Evolutionary conservation across 2,329 filamentous ascomycete genomes (phyloP).

Genomic region (Aspergillus calidoustus): DNA sequence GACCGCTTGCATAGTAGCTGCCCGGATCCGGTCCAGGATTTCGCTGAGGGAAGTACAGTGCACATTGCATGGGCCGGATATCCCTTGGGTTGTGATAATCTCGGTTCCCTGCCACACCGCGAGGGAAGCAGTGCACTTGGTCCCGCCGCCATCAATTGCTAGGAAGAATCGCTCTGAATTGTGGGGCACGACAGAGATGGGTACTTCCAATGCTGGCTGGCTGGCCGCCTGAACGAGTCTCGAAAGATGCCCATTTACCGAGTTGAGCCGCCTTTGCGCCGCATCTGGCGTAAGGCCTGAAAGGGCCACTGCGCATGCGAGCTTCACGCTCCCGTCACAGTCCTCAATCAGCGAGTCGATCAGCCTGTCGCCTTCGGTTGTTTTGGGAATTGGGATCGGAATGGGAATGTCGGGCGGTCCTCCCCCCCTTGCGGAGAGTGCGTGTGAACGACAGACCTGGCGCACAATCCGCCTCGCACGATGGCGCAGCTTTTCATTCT

Average conservation of each 20-base stretch:
- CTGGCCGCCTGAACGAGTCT: too few relatives aligned
- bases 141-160: slow-evolving; percentile 51
- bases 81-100: slow-evolving; percentile 30
- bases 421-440: slow-evolving; percentile 9
- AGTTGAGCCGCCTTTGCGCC: slow-evolving; percentile 29
- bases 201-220: too few relatives aligned
- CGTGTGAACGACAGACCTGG: slow-evolving; percentile 25
- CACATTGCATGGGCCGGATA: slow-evolving; percentile 47
- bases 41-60: slow-evolving; percentile 21
- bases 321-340: slow-evolving; percentile 41
- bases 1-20: not conserved
- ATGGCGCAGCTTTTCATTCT: slow-evolving; percentile 43
- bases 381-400: not conserved
- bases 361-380: slow-evolving; percentile 24
- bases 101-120: slow-evolving; percentile 28
- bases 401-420: too few relatives aligned
- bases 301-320: slow-evolving; percentile 35
- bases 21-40: not conserved
- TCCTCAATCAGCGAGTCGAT: slow-evolving; percentile 34
- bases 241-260: slow-evolving; percentile 2
- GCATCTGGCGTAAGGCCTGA: slow-evolving; percentile 30
- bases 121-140: slow-evolving; percentile 47
- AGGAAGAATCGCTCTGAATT: slow-evolving; percentile 29
- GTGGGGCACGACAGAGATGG: not conserved
- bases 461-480: slow-evolving; percentile 41